Base-by-base conservation (phyloP, 768 basidiomycete species). In the Amanita thiersii region DNA sequence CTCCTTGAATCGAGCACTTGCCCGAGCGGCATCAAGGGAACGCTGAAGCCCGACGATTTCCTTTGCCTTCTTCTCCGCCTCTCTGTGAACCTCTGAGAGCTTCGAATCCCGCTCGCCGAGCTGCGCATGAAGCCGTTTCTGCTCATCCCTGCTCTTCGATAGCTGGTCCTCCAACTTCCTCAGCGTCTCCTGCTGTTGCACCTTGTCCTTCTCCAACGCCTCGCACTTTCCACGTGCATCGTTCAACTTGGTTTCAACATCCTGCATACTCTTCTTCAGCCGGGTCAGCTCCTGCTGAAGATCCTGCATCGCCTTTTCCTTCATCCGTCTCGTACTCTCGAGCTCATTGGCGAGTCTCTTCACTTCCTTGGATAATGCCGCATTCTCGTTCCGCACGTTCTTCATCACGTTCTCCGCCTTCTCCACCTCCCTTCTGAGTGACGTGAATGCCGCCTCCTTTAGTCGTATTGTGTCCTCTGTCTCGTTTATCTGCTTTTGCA, bases 1-100 rank as follows among this genome's bases (percentile, higher is more conserved):
- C 11, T 55, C 53, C 28, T 51, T 52, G 5, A 30, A 5, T 33
- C 46, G 34, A 10, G 43, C 37, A 6, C 51, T 51, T 11, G 34
- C 39, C 11, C 39, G 45, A n/a, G 47, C 44, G 9, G 37, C 44
- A 5, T 34, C 40, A 25, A 57, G 44, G 37, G 47, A 44, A 23
- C 34, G 46, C 11, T 46, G 51, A 19, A 56, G 37, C 11, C 19
- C 29, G 14, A 42, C 37, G 15, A 42, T 40, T 8, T 32, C 46
- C 15, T 25, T 18, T 26, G 34, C 46, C 28, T 47, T 47, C 46
- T 41, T 42, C 40, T 39, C 35, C 21, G 24, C 35, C 26, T 25
- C 35, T 14, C 21, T 35, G 6, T 42, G 37, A 28, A n/a, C 19
- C 5, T 0, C 21, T 20, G 29, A 37, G 18, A 47, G 28, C 10